Evolutionary conservation across 495 filamentous ascomycete species (phyloP).

Genomic region (Lichina pygmaea): DNA sequence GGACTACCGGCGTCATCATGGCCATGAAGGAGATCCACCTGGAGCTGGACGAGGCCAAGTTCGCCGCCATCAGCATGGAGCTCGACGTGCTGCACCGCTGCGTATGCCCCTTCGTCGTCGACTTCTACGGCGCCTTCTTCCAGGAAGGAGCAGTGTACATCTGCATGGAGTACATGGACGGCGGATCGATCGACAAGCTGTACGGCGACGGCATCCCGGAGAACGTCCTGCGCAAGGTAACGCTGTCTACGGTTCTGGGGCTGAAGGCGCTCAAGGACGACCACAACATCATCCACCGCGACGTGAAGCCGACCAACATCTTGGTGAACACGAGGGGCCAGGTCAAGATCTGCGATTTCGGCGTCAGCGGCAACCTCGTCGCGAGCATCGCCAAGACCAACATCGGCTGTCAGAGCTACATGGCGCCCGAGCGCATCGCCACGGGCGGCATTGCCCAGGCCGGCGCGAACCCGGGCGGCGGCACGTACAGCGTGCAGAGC

Average conservation of each 20-base stretch:
- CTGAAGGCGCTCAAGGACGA: conserved; percentile 88
- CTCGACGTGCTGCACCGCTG: conserved; percentile 90
- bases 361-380: conserved; percentile 87
- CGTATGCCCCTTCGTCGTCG: conserved; percentile 82
- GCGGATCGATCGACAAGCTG: conserved; percentile 91
- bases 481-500: conserved; percentile 92
- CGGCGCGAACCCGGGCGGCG: conserved; percentile 36
- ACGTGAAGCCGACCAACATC: conserved; percentile 97
- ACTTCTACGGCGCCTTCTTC: conserved; percentile 98
- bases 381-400: conserved; percentile 97
- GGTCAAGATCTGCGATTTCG: conserved; percentile 97
- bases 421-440: conserved; percentile 90
- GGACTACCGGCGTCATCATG: conserved; percentile 50
- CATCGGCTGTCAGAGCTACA: conserved; percentile 98
- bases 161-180: conserved; percentile 98
- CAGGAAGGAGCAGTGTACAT: conserved; percentile 98
- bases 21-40: conserved; percentile 99
- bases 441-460: conserved; percentile 59
- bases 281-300: conserved; percentile 97
- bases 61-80: conserved; percentile 94
- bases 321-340: conserved; percentile 72
- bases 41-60: conserved; percentile 88
- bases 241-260: conserved; percentile 72
- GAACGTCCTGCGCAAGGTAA: conserved; percentile 66
- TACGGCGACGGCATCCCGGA: conserved; percentile 90